phyloP scores from a whole-genome alignment of 768 basidiomycete species.

The Hygrophorus russula region DNA sequence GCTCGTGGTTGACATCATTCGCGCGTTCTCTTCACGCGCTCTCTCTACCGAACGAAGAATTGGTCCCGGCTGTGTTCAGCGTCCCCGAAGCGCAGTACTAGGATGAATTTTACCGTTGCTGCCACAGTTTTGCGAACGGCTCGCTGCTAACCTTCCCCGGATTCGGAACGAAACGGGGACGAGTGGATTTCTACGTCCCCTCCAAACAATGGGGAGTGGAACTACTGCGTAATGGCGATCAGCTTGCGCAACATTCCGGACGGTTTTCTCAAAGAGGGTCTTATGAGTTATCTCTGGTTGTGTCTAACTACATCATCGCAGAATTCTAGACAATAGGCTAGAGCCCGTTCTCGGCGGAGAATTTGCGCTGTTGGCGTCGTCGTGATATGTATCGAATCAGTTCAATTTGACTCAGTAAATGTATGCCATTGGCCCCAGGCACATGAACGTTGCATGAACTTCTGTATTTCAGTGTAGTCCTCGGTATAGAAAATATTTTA shows the following conservation, averaged over 20 bases:
- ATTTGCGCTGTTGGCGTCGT: neutral
- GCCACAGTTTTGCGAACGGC: conserved; percentile 7
- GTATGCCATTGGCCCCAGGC: too few relatives aligned
- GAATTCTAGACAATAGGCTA: conserved; percentile 2
- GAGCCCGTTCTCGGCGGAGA: neutral
- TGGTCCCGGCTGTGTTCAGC: conserved; percentile 7
- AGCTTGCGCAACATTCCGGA: conserved; percentile 5
- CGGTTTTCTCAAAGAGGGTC: conserved; percentile 1
- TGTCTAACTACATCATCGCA: conserved; percentile 10
- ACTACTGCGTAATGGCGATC: conserved; percentile 9
- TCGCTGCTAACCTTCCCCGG: conserved; percentile 11
- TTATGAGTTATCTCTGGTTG: conserved; percentile 4
- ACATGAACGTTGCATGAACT: too few relatives aligned
- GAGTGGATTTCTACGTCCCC: conserved; percentile 12
- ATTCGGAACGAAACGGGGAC: conserved; percentile 7
- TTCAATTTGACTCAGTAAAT: too few relatives aligned
- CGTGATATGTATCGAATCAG: too few relatives aligned
- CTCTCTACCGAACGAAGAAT: conserved; percentile 6
- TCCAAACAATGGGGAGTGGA: conserved; percentile 11
- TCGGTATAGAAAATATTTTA: too few relatives aligned
- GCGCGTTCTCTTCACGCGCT: conserved; percentile 7
- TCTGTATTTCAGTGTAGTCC: too few relatives aligned
- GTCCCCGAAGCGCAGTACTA: conserved; percentile 11
- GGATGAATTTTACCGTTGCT: conserved; percentile 12
- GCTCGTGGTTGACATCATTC: conserved; percentile 5